These are phyloP conservation scores for Tricholoma furcatifolium DNA, from an alignment of 768 basidiomycete species.

Conservation along the genomic window DNA sequence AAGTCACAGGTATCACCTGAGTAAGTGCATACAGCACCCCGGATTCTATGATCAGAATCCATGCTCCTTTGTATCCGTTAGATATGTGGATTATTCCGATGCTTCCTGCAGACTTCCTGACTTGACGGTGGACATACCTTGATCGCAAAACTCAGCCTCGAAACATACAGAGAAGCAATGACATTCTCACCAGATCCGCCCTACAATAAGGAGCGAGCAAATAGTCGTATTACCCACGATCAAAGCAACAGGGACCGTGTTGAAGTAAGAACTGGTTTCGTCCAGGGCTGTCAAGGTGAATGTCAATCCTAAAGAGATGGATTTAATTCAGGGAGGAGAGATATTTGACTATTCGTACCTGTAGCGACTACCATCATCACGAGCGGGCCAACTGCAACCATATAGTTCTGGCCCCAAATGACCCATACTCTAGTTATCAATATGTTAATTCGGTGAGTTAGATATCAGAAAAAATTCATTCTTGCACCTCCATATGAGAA, in stretches of 20 bases:
- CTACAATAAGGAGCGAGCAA: slow-evolving; percentile 9
- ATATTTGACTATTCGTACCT: neutral
- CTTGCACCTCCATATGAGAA: slow-evolving; percentile 14
- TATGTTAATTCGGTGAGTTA: neutral
- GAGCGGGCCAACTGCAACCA: slow-evolving; percentile 4
- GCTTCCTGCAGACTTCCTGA: neutral
- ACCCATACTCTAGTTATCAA: slow-evolving; percentile 8
- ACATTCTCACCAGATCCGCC: slow-evolving; percentile 7
- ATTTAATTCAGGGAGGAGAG: neutral
- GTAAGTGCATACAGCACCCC: slow-evolving; percentile 8
- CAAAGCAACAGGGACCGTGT: slow-evolving; percentile 4
- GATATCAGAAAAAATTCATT: neutral
- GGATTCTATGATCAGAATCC: slow-evolving; percentile 9
- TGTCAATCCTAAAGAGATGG: neutral
- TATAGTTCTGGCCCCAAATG: slow-evolving; percentile 11
- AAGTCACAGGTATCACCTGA: neutral
- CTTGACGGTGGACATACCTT: slow-evolving; percentile 5
- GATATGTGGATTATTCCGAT: neutral
- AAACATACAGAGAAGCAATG: neutral
- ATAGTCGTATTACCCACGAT: slow-evolving; percentile 10
- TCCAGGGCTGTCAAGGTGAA: neutral
- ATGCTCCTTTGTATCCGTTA: neutral
- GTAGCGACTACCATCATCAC: slow-evolving; percentile 5
- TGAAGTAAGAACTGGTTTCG: slow-evolving; percentile 4
- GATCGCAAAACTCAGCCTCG: neutral